These are phyloP conservation scores for Dendrobium chrysotoxum DNA, from an alignment of 106 monocot species.

Conservation along the genomic window DNA sequence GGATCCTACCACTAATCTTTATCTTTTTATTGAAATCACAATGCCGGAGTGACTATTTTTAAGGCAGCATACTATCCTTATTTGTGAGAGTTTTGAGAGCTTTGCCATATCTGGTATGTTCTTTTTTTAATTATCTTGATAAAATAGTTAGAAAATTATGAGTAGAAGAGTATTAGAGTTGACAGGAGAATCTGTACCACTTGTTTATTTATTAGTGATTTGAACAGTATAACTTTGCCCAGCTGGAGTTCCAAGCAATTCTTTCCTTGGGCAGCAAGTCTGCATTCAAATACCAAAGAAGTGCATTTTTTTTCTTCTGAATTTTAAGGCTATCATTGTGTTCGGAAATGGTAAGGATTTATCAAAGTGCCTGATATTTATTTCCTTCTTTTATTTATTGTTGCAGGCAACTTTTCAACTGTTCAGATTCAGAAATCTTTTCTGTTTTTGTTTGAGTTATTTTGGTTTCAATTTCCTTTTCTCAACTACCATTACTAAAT, in stretches of 20 bases:
- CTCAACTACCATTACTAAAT: neutral
- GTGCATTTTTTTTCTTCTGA: neutral
- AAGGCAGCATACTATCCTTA: neutral
- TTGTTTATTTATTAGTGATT: neutral
- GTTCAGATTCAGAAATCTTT: neutral
- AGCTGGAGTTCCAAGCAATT: conserved; percentile 3
- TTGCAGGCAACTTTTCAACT: neutral
- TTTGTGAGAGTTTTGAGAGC: neutral
- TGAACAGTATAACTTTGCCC: neutral
- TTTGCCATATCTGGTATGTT: neutral
- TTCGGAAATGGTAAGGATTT: no score
- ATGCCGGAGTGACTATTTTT: neutral
- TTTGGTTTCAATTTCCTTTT: neutral
- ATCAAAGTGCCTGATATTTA: no score
- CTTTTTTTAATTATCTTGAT: neutral
- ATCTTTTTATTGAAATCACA: conserved; percentile 10
- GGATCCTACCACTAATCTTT: conserved; percentile 11
- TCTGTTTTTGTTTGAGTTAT: neutral
- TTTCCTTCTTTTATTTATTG: neutral
- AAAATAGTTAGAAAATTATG: neutral
- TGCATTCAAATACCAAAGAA: neutral
- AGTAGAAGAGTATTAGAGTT: neutral
- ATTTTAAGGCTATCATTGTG: neutral
- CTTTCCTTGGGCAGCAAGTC: neutral
- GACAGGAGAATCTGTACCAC: neutral